Base-by-base conservation (phyloP, 2,329 filamentous ascomycete genomes). In the Penicillium sp. region DNA sequence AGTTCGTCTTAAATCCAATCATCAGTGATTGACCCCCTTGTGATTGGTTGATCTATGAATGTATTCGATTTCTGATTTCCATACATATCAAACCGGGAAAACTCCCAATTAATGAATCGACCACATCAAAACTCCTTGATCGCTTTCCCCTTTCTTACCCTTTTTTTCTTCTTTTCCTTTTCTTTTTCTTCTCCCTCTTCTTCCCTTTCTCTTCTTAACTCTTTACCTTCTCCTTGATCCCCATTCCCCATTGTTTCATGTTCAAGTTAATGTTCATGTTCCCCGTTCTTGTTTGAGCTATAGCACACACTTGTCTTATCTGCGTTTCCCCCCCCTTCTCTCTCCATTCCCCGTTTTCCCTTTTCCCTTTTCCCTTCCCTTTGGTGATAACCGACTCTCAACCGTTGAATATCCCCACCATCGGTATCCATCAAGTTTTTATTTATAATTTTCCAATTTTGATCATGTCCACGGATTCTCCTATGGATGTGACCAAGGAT, bases 381-480 rank as follows among this genome's bases (percentile, higher is more conserved):
- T 50, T 53, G 46, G 56, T 63, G 43, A 52, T 49, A 44, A 47
- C 24, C 49, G 31, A 48, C 50, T 55, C 52, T 53, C 55, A 53
- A 62, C 59, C 59, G 54, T 51, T 50, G 19, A 44, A 19, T 24
- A 19, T 24, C 48, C 21, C 29, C 21, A 19, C 35, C 22, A 33
- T 27, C 21, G 35, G 35, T 19, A 3, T 24, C 39, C 26, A 19
- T 22, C 49, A 8, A 52, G 16, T 53, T 41, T 9, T 43, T 31
- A 41, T 48, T 51, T 57, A 60, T 22, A 29, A 21, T 31, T 19
- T 10, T 29, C n/a, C 26, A 21, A 31, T 31, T 47, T 27, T 13
- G 2, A 56, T 27, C 44, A 67, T 75, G 72, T 71, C 72, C 57
- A 65, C 66, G 37, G 70, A 73, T 67, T 63, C 68, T 46, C 63